Evolutionary conservation across 345 rosid genomes (phyloP).

Genomic region (Mangifera indica): DNA sequence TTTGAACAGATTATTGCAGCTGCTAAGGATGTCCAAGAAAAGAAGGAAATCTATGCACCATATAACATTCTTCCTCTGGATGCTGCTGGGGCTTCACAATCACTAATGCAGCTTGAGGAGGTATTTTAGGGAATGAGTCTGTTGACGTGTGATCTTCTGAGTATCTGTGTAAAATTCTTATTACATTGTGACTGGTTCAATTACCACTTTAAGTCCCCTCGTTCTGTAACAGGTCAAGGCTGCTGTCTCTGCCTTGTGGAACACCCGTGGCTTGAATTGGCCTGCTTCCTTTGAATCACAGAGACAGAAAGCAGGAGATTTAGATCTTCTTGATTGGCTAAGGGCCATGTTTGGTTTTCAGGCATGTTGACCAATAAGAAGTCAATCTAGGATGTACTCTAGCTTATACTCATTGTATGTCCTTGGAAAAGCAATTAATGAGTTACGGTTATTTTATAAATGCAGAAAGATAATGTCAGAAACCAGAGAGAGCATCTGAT

Average conservation of each 20-base stretch:
- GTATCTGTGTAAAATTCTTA: background rate
- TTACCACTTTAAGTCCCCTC: conserved; percentile 23
- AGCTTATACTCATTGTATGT: conserved; percentile 4
- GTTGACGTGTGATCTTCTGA: no score
- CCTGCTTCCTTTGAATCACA: conserved; percentile 80
- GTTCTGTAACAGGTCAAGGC: conserved; percentile 70
- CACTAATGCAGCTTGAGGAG: conserved; percentile 97
- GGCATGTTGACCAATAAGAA: conserved; percentile 39
- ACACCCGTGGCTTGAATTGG: conserved; percentile 88
- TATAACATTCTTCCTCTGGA: conserved; percentile 96
- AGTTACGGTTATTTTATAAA: conserved; percentile 22
- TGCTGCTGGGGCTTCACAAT: conserved; percentile 91
- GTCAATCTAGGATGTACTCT: background rate
- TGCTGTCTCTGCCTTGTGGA: conserved; percentile 83
- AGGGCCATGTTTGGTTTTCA: conserved; percentile 98
- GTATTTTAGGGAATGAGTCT: conserved; percentile 25
- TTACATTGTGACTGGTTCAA: conserved; percentile 10
- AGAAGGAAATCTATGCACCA: conserved; percentile 93
- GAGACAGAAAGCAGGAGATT: conserved; percentile 77
- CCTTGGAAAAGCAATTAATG: conserved; percentile 15
- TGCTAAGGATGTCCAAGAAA: conserved; percentile 97
- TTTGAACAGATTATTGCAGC: conserved; percentile 85
- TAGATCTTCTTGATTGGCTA: conserved; percentile 96
- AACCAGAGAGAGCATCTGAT: conserved; percentile 97
- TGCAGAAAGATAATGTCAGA: conserved; percentile 91